Evolutionary conservation across 805 yeast species (phyloP), one percentile per base, ranked within the genome.

Genomic region (Wickerhamiella allomyrinae): DNA sequence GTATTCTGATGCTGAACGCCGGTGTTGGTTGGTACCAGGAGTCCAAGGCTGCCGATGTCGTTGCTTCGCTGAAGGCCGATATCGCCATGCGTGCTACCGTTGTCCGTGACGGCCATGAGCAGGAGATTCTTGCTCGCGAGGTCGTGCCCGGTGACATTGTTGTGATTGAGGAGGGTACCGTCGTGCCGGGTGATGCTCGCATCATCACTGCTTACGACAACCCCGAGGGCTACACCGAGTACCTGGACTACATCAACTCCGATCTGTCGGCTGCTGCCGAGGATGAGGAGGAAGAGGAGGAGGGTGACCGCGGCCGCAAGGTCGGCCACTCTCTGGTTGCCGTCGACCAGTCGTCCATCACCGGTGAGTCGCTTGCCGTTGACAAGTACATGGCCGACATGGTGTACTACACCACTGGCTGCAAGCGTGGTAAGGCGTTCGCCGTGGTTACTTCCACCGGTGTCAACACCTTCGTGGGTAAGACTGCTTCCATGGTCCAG

Each of bases 31-130:
- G 86, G 79, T 74, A 85, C 60, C 95, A 86, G 74, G 95, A 86
- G 72, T 84, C 72, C 79, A 94, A 86, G 73, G 95, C 95, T 55
- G 95, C 95, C 71, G 86, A 94, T 55, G 87, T 85, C 72, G 95
- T 86, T 53, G 95, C 86, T 49, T 94, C 84, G 65, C 79, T 86
- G 68, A 86, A 86, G 76, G 87, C 86, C 68, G 85, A 94, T 59
- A 72, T 85, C 58, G 95, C 95, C 51, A 82, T 84, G 79, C 63
- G 84, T 65, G 94, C 95, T 57, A 65, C 70, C 52, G 86, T 83
- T 58, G 71, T 85, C 61, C 78, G 95, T 73, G 79, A 84, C 62
- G 91, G 94, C 67, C 70, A 74, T 51, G 69, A 80, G 57, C 66
- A 73, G 58, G 89, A 79, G 68, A 68, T 83, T 56, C 76, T 76